A percentile compares a stretch with the other conserved stretches of the same genome.
These are phyloP conservation scores for Dillenia turbinata DNA, from an alignment of 164 flowering plant species.

Conservation along the genomic window DNA sequence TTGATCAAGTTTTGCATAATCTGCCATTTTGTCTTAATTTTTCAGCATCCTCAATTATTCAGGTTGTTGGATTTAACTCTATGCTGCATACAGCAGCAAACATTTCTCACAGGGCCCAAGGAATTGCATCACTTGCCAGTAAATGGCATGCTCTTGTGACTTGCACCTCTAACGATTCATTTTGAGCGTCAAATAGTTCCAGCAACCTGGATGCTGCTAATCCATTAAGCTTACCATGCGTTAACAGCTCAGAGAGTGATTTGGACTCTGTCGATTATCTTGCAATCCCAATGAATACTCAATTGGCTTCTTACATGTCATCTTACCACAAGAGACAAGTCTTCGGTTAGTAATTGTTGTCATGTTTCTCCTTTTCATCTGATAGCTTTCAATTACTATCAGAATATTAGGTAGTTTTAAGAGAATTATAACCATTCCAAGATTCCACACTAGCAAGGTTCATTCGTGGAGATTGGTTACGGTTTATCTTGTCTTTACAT, in stretches of 20 bases:
- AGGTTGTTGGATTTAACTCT: conserved; percentile 70
- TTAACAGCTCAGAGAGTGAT: conserved; percentile 69
- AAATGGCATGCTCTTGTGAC: conserved; percentile 82
- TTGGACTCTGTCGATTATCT: conserved; percentile 59
- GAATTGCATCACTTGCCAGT: conserved; percentile 66
- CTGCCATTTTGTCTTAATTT: conserved; percentile 5
- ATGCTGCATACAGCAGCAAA: conserved; percentile 80
- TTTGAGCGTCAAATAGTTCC: conserved; percentile 35
- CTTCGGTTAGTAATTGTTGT: conserved; percentile 47
- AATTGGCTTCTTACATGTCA: conserved; percentile 51
- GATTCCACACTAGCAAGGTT: too few relatives aligned
- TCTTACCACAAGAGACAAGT: conserved; percentile 79
- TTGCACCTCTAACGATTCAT: conserved; percentile 41
- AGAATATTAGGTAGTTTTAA: too few relatives aligned
- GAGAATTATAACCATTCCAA: neutral
- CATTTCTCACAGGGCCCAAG: conserved; percentile 83
- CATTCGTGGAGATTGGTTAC: too few relatives aligned
- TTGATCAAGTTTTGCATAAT: neutral
- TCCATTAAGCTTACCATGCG: conserved; percentile 14
- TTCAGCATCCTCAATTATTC: conserved; percentile 59
- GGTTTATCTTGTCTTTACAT: too few relatives aligned
- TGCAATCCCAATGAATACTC: conserved; percentile 33
- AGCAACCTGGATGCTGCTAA: conserved; percentile 36
- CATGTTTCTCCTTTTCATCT: neutral
- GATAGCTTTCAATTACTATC: neutral